Percentiles rank a stretch among this genome's conserved stretches.
Evolutionary conservation across 2,329 filamentous ascomycete genomes (phyloP).

Genomic region (Ceratocystiopsis sp.): DNA sequence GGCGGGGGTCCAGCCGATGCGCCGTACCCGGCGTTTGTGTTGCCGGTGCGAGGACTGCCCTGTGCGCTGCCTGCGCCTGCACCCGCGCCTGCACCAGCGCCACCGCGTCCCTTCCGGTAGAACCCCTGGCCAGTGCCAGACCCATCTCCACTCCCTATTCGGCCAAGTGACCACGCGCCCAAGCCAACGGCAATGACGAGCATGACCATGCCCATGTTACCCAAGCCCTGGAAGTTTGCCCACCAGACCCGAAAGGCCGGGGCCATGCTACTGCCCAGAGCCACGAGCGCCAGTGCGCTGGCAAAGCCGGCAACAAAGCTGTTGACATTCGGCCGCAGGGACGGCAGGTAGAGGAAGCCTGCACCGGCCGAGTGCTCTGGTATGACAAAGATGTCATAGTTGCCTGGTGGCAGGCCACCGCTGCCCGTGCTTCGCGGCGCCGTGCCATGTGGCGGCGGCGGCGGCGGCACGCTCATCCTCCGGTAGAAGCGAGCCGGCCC

Average conservation of each 20-base stretch:
- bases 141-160: slow-evolving; percentile 34
- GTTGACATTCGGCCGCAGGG: slow-evolving; percentile 68
- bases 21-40: slow-evolving; percentile 12
- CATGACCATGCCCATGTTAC: slow-evolving; percentile 55
- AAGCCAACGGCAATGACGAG: slow-evolving; percentile 58
- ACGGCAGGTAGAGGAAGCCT: slow-evolving; percentile 89
- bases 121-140: too few relatives aligned
- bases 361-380: slow-evolving; percentile 78
- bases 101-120: not conserved
- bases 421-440: slow-evolving; percentile 47
- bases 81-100: slow-evolving; percentile 2
- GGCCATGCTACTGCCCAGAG: slow-evolving; percentile 54
- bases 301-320: slow-evolving; percentile 82
- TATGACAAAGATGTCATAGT: slow-evolving; percentile 96
- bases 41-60: slow-evolving; percentile 10
- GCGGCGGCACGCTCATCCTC: slow-evolving; percentile 47
- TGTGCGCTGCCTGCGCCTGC: slow-evolving; percentile 4
- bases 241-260: slow-evolving; percentile 63
- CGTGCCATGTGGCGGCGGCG: slow-evolving; percentile 72
- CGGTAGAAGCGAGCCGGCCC: slow-evolving; percentile 6
- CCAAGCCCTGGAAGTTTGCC: slow-evolving; percentile 49
- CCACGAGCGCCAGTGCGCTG: slow-evolving; percentile 54
- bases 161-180: slow-evolving; percentile 60
- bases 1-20: slow-evolving; percentile 12
- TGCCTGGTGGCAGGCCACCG: slow-evolving; percentile 57